phyloP scores from a whole-genome alignment of 352 stramenopile genomes.

The Pythium plurisporium region DNA sequence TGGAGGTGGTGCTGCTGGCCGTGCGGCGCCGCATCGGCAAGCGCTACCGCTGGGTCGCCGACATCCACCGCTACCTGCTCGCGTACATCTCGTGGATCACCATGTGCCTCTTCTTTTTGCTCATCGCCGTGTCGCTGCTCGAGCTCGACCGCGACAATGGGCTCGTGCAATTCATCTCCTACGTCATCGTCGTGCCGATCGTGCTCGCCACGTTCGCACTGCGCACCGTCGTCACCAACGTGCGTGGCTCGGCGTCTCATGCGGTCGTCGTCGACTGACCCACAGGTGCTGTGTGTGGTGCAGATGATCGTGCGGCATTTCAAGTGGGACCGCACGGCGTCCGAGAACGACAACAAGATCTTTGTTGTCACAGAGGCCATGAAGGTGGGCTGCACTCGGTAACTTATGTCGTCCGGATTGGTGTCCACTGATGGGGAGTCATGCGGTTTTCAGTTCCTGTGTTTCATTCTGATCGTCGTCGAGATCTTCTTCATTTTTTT shows the following conservation, averaged over 20 bases:
- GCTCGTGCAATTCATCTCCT: conserved; percentile 47
- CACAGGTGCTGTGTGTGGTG: neutral
- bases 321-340: conserved; percentile 62
- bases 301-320: conserved; percentile 73
- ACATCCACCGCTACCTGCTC: conserved; percentile 78
- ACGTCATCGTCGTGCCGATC: conserved; percentile 57
- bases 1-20: conserved; percentile 44
- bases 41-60: conserved; percentile 66
- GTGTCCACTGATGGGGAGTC: no score
- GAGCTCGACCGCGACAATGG: conserved; percentile 44
- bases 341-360: conserved; percentile 70
- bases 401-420: no score
- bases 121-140: conserved; percentile 53
- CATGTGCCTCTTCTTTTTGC: conserved; percentile 40
- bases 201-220: conserved; percentile 70
- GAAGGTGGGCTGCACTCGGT: conserved; percentile 24
- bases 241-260: no score
- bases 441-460: conserved; percentile 37
- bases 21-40: conserved; percentile 58
- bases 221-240: conserved; percentile 76
- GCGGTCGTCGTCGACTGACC: neutral
- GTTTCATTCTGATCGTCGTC: conserved; percentile 67
- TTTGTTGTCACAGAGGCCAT: conserved; percentile 78
- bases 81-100: conserved; percentile 70
- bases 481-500: conserved; percentile 88